Evolutionary conservation across 2,329 filamentous ascomycete species (phyloP).

Genomic region (Phialophora verrucosa): DNA sequence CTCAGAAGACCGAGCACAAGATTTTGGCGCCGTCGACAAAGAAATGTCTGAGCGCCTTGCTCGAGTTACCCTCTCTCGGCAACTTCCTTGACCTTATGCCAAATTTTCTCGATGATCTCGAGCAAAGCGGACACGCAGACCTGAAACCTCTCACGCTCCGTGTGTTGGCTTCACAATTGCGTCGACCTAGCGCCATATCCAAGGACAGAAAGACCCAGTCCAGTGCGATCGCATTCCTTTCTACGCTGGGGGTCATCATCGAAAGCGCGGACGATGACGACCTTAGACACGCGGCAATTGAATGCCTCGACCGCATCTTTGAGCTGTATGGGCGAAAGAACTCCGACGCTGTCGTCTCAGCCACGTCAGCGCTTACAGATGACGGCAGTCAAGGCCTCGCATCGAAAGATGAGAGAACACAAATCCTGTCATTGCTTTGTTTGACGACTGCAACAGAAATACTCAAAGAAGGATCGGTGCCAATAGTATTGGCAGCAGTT

Average conservation of each 20-base stretch:
- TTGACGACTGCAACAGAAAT: slow-evolving; percentile 89
- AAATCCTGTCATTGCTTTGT: slow-evolving; percentile 66
- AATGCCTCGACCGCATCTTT: slow-evolving; percentile 88
- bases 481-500: slow-evolving; percentile 77
- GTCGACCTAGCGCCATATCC: slow-evolving; percentile 58
- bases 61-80: slow-evolving; percentile 81
- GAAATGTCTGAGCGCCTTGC: slow-evolving; percentile 75
- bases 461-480: slow-evolving; percentile 81
- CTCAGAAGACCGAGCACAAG: slow-evolving; percentile 22
- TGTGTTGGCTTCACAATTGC: slow-evolving; percentile 79
- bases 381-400: slow-evolving; percentile 53
- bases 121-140: slow-evolving; percentile 67
- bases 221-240: slow-evolving; percentile 66
- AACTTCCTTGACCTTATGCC: slow-evolving; percentile 91
- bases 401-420: slow-evolving; percentile 28
- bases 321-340: slow-evolving; percentile 97
- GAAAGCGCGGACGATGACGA: slow-evolving; percentile 72
- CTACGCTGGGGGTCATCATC: slow-evolving; percentile 77
- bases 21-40: slow-evolving; percentile 55
- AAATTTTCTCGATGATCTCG: slow-evolving; percentile 68
- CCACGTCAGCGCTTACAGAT: slow-evolving; percentile 73
- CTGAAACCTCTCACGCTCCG: slow-evolving; percentile 79
- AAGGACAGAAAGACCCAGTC: slow-evolving; percentile 58
- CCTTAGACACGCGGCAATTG: slow-evolving; percentile 83
- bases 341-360: slow-evolving; percentile 72